Evolutionary conservation across 495 filamentous ascomycete species (phyloP), one percentile per base, ranked within the genome.

Genomic region (Pseudevernia furfuracea): DNA sequence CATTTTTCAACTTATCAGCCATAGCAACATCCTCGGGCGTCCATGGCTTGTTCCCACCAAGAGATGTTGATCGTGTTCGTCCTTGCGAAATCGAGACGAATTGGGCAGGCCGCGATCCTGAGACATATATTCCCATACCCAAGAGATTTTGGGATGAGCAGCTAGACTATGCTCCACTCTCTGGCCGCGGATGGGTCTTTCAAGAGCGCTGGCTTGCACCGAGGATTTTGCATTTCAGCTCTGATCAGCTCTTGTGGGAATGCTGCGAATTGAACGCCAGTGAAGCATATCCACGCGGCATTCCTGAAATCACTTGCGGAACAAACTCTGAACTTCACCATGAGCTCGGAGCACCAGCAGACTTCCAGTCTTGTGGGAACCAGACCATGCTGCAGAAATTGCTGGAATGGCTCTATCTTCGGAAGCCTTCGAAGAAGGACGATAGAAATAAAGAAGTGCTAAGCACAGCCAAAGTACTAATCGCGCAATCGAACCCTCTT

Each of bases 111-210:
- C n/a, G 44, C n/a, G 21, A 25, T 10, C 44, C 44, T 48, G 44
- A 46, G 43, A 46, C 43, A 46, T 46, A 46, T 46, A n/a, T n/a
- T 46, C 17, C 19, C 19, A 46, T 46, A 21, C 43, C 43, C 21
- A 46, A 46, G 43, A 46, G 43, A 46, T 46, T 46, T 46, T 48
- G 44, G 44, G n/a, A 48, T 48, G 44, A 48, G 21, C n/a, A 48
- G n/a, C 8, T 48, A 3, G n/a, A 25, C n/a, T 23, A 48, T 11
- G n/a, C 23, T 23, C 44, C 44, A 48, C 44, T 48, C 7, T 25
- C n/a, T 25, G 1, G n/a, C 7, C 21, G 44, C 4, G 23, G 44
- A 10, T 48, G 44, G 44, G 44, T 48, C 5, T 48, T 48, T 25
- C 44, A 48, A 11, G 44, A 48, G 44, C 44, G 44, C n/a, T 48